These are phyloP conservation scores for Aspergillus awamori DNA, from an alignment of 2,329 filamentous ascomycete species.

Conservation along the genomic window DNA sequence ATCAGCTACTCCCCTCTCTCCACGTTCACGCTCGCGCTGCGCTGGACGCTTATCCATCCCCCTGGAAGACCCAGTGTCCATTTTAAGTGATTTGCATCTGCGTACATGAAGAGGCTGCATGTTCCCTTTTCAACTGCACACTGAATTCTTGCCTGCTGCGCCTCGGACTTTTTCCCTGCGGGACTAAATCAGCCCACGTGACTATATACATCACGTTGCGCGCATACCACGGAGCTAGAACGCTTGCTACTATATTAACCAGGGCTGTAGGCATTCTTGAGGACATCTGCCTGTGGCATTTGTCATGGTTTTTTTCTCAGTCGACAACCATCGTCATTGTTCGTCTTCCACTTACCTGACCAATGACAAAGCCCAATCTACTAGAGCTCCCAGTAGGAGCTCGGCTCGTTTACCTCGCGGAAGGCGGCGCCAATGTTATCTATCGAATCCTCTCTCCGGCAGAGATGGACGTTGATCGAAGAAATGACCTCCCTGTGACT, in stretches of 20 bases:
- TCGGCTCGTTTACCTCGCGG: conserved; percentile 55
- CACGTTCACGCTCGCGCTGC: conserved; percentile 10
- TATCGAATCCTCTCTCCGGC: conserved; percentile 58
- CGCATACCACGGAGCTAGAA: conserved; percentile 5
- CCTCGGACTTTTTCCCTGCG: conserved; percentile 16
- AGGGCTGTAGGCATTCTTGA: conserved; percentile 12
- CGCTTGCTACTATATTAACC: conserved; percentile 7
- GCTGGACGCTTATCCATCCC: conserved; percentile 15
- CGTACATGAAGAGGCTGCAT: conserved; percentile 11
- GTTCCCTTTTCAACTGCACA: conserved; percentile 15
- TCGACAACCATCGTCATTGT: conserved; percentile 11
- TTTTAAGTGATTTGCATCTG: conserved; percentile 19
- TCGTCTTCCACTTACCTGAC: conserved; percentile 21
- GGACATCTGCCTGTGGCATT: conserved; percentile 10
- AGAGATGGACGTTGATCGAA: conserved; percentile 28
- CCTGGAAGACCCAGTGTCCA: conserved; percentile 13
- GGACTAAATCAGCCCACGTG: conserved; percentile 5
- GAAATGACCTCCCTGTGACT: conserved; percentile 25
- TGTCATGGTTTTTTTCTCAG: conserved; percentile 23
- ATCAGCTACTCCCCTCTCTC: conserved; percentile 10
- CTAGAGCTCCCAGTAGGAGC: conserved; percentile 40
- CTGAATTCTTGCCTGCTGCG: conserved; percentile 12
- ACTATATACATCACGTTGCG: conserved; percentile 6
- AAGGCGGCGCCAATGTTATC: conserved; percentile 78
- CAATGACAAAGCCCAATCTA: conserved; percentile 37